Base-by-base conservation (phyloP, 768 basidiomycete genomes). In the Tylopilus subfusipes region DNA sequence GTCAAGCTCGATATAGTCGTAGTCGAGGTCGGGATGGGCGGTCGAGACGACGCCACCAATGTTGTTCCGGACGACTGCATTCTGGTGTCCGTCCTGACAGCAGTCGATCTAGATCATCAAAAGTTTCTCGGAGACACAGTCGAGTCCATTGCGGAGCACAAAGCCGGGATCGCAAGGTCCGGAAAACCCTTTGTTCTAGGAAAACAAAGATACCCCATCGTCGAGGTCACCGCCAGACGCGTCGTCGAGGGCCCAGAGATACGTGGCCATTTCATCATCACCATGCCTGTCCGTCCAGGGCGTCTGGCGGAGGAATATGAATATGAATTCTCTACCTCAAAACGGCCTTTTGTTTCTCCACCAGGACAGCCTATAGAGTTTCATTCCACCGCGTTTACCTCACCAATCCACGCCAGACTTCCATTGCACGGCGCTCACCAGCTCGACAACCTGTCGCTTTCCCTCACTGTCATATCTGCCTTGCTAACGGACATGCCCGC, bases 11-110 rank as follows among this genome's bases (percentile, higher is more conserved):
- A 98, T 60, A 63, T 98, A 36, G 87, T 85, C 21, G 82, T 98
- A 11, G 71, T 97, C 42, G 96, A 99, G 72, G 95, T 93, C 11
- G 96, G 97, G 0, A 86, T 99, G 88, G 97, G 97, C 0, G 97
- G 97, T 5, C 78, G 83, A 4, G 72, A 87, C 47, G 97, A 98
- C 68, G 96, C 97, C 19, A 99, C 97, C 3, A 99, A 99, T 67
- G 79, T 89, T 50, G 82, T 98, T 19, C 81, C 90, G 2, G 81
- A 86, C 42, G 75, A 79, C 1, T 74, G 74, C 48, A 80, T 95
- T 39, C 70, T 93, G 30, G 82, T 86, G 2, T 91, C 90, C n/a
- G 88, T 84, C 30, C 75, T 98, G 25, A 92, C 94, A 0, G 72
- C 85, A 3, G 90, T 98, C 21, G 95, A 93, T 69, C 74, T 98